These are phyloP conservation scores for Musa itinerans DNA, from an alignment of 176 grass and related monocot genomes.

Conservation along the genomic window DNA sequence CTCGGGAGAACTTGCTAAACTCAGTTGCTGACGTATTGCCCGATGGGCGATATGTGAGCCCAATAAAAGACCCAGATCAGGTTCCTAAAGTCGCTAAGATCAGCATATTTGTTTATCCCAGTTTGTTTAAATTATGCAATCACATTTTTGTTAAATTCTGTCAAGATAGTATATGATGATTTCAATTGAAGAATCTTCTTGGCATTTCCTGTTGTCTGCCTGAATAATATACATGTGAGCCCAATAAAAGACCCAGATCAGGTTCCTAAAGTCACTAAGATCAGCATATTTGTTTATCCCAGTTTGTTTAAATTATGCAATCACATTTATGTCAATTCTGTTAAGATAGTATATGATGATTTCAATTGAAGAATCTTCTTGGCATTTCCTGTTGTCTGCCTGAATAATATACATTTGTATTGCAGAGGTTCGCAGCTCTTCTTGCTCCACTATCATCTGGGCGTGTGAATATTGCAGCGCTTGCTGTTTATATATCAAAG, in stretches of 20 bases:
- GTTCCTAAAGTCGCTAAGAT: slow-evolving; percentile 4
- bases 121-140: no score
- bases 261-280: slow-evolving; percentile 10
- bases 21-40: slow-evolving; percentile 82
- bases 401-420: not conserved
- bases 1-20: slow-evolving; percentile 84
- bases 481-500: slow-evolving; percentile 76
- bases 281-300: not conserved
- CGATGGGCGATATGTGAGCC: slow-evolving; percentile 82
- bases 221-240: slow-evolving; percentile 29
- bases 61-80: slow-evolving; percentile 81
- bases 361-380: not conserved
- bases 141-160: no score
- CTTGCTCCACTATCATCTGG: slow-evolving; percentile 81
- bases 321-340: not conserved
- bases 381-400: not conserved
- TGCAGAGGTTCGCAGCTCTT: slow-evolving; percentile 92
- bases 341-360: not conserved
- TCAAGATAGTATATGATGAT: not conserved
- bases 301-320: no score
- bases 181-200: not conserved
- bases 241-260: slow-evolving; percentile 77
- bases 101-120: not conserved
- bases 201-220: not conserved
- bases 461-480: slow-evolving; percentile 64